These are phyloP conservation scores for Malus domestica DNA, from an alignment of 306 rosid species.

Conservation along the genomic window ASM211411v1 NC_041795.1:15049001-15049500, in stretches of 20 bases:
- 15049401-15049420: not conserved
- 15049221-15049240: not conserved
- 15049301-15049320: conserved; percentile 71
- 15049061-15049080: conserved; percentile 60
- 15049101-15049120: conserved; percentile 79
- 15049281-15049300: conserved; percentile 63
- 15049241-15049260: not conserved
- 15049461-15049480: not conserved
- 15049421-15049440: not conserved
- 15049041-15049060: conserved; percentile 78
- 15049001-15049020: conserved; percentile 7
- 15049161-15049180: not conserved
- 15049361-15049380: not conserved
- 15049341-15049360: not conserved
- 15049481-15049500: not conserved
- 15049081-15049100: conserved; percentile 78
- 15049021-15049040: conserved; percentile 38
- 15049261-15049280: conserved; percentile 73
- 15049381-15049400: not conserved
- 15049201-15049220: not conserved
- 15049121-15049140: conserved; percentile 88
- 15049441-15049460: not conserved
- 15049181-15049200: not conserved
- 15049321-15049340: conserved; percentile 45
- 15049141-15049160: conserved; percentile 50